Conservation (phyloP, 441 rosid species). For the Eruca vesicaria region DNA sequence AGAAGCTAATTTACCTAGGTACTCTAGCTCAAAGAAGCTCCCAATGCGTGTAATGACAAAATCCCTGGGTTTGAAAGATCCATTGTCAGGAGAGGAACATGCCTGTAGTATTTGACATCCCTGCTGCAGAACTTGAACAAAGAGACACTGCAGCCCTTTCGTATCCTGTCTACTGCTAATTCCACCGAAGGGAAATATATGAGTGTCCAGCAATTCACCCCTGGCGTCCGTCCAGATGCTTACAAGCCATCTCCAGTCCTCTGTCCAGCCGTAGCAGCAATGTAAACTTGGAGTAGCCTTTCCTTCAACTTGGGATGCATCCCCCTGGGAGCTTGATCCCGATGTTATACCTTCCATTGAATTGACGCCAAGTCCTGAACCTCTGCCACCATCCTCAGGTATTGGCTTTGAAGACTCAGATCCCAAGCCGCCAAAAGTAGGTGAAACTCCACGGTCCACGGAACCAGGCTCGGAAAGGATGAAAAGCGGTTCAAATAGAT, state of each 20-base stretch:
- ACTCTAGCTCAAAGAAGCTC: slow-evolving; percentile 96
- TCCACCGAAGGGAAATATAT: slow-evolving; percentile 98
- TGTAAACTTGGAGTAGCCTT: slow-evolving; percentile 84
- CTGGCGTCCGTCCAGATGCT: slow-evolving; percentile 99
- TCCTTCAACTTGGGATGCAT: slow-evolving; percentile 72
- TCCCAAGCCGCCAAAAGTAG: slow-evolving; percentile 52
- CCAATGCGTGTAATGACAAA: slow-evolving; percentile 93
- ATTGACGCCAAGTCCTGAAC: slow-evolving; percentile 56
- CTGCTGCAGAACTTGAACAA: slow-evolving; percentile 97
- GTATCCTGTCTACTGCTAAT: slow-evolving; percentile 99
- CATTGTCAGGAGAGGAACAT: slow-evolving; percentile 78
- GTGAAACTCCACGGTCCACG: slow-evolving; percentile 77
- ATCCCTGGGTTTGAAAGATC: slow-evolving; percentile 85
- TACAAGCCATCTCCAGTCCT: slow-evolving; percentile 99
- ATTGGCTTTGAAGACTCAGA: slow-evolving; percentile 62
- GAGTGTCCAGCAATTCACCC: slow-evolving; percentile 98
- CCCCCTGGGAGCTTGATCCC: slow-evolving; percentile 73
- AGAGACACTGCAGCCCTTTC: slow-evolving; percentile 97
- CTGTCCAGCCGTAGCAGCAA: slow-evolving; percentile 99
- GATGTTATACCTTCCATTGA: slow-evolving; percentile 59
- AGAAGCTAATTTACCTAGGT: slow-evolving; percentile 60
- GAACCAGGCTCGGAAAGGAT: slow-evolving; percentile 98
- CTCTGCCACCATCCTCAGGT: slow-evolving; percentile 70
- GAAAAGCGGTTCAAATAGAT: slow-evolving; percentile 96
- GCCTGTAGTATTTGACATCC: slow-evolving; percentile 97